Conservation (phyloP, 257 asterid genomes). For the Lycium ferocissimum region DNA sequence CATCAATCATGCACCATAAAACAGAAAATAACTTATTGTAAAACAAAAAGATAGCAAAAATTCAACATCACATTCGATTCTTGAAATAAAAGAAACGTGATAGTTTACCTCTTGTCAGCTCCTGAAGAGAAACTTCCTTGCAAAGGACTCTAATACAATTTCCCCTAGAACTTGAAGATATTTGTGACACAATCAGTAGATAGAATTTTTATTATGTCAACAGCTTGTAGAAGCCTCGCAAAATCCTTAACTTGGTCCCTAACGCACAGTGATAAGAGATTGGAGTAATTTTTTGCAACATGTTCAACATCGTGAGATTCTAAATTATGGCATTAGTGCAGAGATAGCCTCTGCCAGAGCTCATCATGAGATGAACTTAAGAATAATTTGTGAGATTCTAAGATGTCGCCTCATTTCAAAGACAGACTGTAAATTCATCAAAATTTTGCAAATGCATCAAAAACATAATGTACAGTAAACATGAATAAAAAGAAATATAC, state of each 20-base stretch:
- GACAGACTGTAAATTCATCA: no score
- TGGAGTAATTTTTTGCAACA: slow-evolving; percentile 54
- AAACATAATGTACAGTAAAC: no score
- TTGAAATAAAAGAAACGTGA: no score
- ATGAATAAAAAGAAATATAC: no score
- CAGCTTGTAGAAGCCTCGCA: slow-evolving; percentile 57
- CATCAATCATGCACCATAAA: background rate
- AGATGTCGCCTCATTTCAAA: no score
- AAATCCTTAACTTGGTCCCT: slow-evolving; percentile 61
- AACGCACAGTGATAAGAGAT: slow-evolving; percentile 64
- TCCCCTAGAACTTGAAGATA: slow-evolving; percentile 73
- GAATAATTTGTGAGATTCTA: no score
- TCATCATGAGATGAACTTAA: no score
- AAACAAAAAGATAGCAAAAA: no score
- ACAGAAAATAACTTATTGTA: no score
- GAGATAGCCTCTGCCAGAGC: background rate
- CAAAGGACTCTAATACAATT: slow-evolving; percentile 61
- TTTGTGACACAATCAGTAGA: slow-evolving; percentile 46
- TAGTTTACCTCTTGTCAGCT: slow-evolving; percentile 60
- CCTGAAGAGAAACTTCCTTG: slow-evolving; percentile 50
- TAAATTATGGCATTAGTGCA: background rate
- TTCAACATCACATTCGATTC: background rate
- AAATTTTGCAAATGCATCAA: no score
- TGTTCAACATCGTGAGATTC: slow-evolving; percentile 5
- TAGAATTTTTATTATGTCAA: slow-evolving; percentile 62